Evolutionary conservation across 1,284 basidiomycete species (phyloP).

Genomic region (Ceratobasidium theobromae): DNA sequence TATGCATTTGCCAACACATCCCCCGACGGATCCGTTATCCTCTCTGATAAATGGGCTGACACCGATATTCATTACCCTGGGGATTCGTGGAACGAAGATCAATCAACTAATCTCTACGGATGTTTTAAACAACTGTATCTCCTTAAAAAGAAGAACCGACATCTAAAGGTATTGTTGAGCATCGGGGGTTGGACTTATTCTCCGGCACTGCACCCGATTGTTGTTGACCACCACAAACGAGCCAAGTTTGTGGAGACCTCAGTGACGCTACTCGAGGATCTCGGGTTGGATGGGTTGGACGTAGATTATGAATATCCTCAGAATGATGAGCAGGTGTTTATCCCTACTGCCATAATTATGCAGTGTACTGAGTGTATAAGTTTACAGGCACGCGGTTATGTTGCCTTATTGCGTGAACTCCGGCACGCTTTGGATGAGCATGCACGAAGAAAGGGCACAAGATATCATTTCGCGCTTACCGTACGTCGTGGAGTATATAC

Average conservation of each 20-base stretch:
- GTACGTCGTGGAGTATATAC: conserved; percentile 48
- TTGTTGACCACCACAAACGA: conserved; percentile 62
- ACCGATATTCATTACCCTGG: conserved; percentile 83
- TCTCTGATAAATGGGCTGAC: conserved; percentile 93
- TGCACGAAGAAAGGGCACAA: conserved; percentile 56
- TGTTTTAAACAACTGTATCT: conserved; percentile 92
- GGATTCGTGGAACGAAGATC: conserved; percentile 84
- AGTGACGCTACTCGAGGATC: conserved; percentile 80
- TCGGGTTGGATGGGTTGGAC: conserved; percentile 70
- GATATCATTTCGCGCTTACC: conserved; percentile 71
- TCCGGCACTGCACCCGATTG: conserved; percentile 72
- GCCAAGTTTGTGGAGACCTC: conserved; percentile 77
- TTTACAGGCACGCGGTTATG: conserved; percentile 63
- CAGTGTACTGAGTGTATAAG: not conserved
- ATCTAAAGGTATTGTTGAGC: conserved; percentile 81
- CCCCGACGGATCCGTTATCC: conserved; percentile 78
- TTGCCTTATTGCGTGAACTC: conserved; percentile 68
- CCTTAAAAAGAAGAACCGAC: conserved; percentile 81
- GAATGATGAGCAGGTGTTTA: conserved; percentile 58
- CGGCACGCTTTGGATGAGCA: conserved; percentile 68
- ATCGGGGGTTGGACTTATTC: conserved; percentile 94
- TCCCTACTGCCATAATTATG: not conserved
- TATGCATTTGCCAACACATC: conserved; percentile 91
- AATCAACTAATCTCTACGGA: conserved; percentile 84
- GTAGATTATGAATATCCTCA: conserved; percentile 86